Base-by-base conservation (phyloP, 208 protist species). In the Porcisia hertigi region DNA sequence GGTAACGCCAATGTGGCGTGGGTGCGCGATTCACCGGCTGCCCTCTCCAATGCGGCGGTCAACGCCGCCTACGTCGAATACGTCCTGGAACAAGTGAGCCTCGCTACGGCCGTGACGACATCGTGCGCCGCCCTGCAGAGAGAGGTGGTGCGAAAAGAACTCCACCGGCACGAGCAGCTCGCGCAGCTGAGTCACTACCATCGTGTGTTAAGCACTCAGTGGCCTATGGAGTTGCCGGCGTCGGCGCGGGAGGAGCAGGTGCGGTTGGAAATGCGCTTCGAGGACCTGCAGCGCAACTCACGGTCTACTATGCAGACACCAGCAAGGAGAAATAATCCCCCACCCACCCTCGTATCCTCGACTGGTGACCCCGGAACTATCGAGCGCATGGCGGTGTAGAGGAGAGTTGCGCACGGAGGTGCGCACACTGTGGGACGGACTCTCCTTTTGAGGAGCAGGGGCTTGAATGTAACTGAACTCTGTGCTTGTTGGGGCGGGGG, bases 101-200 rank as follows among this genome's bases (percentile, higher is more conserved):
- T 72, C 9, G 14, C 18, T 6, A 75, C 65, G 3, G 52, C 60
- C 12, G 30, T 47, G 64, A 53, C 25, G 36, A 67, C 84, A 0
- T 64, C 82, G 5, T 65, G 79, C 12, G 62, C 59, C 36, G 69
- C 69, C 25, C 73, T 82, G 39, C 70, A 75, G 55, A 72, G 77
- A 9, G 79, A 80, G 2, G 81, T 92, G 59, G 77, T 86, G n/a
- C 76, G 76, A 23, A 64, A 63, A 41, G 86, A 88, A 41, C 59
- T 84, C 25, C 78, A 57, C 57, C 83, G 84, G 60, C 72, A 84
- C 45, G 57, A 82, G 75, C 83, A 89, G 74, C 63, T 93, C 4
- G 54, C 74, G 34, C 84, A 89, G 30, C 77, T 93, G 39, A 71
- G 85, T 23, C 69, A 71, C 39, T 91, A 93, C 60, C 80, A 85